phyloP scores from a whole-genome alignment of 768 basidiomycete species.

The Rhizopogon vinicolor region DNA sequence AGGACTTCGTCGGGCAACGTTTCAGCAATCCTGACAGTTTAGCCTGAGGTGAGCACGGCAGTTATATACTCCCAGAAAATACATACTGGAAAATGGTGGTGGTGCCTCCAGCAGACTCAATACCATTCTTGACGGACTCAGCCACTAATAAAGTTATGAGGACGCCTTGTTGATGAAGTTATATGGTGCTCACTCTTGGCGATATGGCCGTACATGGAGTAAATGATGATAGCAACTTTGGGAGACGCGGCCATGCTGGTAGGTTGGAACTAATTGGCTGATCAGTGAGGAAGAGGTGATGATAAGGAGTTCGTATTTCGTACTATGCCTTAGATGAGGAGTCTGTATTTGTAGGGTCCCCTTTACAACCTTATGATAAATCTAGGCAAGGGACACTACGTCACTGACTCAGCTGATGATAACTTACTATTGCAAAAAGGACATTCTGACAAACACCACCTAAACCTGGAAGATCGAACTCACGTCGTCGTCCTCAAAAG shows the following conservation, averaged over 20 bases:
- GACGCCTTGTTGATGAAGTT: background rate
- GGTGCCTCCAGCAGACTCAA: constrained; percentile 44
- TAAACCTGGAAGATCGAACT: constrained; percentile 4
- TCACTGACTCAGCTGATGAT: constrained; percentile 3
- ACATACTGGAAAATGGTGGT: constrained; percentile 54
- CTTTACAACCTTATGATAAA: background rate
- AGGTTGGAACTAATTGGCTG: background rate
- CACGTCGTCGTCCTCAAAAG: background rate
- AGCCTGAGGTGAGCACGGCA: background rate
- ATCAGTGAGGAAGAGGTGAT: background rate
- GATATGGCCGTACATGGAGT: constrained; percentile 73
- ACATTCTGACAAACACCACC: background rate
- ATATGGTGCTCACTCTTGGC: constrained; percentile 44
- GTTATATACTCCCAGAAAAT: background rate
- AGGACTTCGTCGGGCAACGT: constrained; percentile 71
- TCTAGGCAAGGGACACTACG: background rate
- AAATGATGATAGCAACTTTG: constrained; percentile 66
- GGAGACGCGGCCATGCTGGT: constrained; percentile 40
- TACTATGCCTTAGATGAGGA: background rate
- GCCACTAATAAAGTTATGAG: constrained; percentile 46
- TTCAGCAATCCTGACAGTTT: constrained; percentile 59
- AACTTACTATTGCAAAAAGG: background rate
- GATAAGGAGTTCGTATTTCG: background rate
- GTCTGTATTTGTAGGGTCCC: too few relatives aligned
- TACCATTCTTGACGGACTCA: constrained; percentile 41